phyloP scores from a whole-genome alignment of 768 basidiomycete genomes.

The Lactarius hengduanensis region DNA sequence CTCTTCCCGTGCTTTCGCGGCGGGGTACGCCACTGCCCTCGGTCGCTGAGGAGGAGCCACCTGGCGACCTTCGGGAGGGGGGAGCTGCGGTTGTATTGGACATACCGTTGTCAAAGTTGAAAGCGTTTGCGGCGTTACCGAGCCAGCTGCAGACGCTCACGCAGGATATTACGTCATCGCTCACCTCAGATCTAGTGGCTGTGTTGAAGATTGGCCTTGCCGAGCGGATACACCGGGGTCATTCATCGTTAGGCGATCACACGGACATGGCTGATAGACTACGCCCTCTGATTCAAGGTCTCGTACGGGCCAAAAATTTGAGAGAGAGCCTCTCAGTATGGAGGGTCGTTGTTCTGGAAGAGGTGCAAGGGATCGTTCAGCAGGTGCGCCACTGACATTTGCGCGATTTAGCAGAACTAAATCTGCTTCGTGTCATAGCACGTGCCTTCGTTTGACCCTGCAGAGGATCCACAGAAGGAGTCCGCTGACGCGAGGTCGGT shows the following conservation, averaged over 20 bases:
- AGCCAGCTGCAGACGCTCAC: constrained; percentile 67
- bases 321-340: constrained; percentile 67
- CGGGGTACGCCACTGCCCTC: constrained; percentile 27
- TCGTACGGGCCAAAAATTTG: constrained; percentile 69
- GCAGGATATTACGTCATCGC: constrained; percentile 69
- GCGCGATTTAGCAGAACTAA: background rate
- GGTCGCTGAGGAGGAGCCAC: constrained; percentile 37
- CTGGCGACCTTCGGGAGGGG: constrained; percentile 24
- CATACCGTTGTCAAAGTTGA: constrained; percentile 64
- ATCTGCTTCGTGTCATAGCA: constrained; percentile 40
- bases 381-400: constrained; percentile 45
- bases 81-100: constrained; percentile 16
- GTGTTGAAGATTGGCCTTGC: constrained; percentile 66
- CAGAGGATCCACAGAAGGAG: constrained; percentile 46
- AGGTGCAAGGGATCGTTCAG: constrained; percentile 56
- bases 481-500: constrained; percentile 21
- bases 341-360: constrained; percentile 64
- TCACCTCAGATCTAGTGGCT: constrained; percentile 76
- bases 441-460: constrained; percentile 56
- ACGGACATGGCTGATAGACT: constrained; percentile 56
- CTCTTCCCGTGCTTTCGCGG: background rate
- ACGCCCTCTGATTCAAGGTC: constrained; percentile 72
- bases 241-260: background rate
- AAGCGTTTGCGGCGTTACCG: constrained; percentile 75
- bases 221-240: constrained; percentile 41